Base-by-base conservation (phyloP, 1,139 yeast species). In the Blastobotrys raffinosifermentans region DNA sequence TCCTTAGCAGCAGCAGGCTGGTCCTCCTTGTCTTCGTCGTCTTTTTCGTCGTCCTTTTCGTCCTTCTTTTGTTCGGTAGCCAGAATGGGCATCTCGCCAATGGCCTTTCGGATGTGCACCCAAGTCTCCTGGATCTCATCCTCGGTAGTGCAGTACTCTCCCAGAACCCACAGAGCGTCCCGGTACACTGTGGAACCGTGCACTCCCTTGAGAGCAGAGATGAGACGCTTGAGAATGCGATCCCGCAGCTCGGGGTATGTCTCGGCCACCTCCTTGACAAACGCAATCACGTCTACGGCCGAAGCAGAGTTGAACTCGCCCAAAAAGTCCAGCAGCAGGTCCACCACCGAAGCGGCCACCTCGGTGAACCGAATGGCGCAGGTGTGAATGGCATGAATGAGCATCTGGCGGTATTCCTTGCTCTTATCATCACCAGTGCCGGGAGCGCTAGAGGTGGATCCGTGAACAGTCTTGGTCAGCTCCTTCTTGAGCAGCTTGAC, bases 121-220 rank as follows among this genome's bases (percentile, higher is more conserved):
- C 98, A 93, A 6, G 94, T 80, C 27, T 72, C 75, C 60, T 83
- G 85, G 41, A 91, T 78, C 42, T 83, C 83, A 29, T 72, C 64
- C 50, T 80, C 89, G 39, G 80, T 83, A 38, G 72, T 58, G 27
- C 91, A 71, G 62, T 87, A 91, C 63, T 93, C 98, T 61, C 98
- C 98, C 53, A 93, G 66, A 36, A 91, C 80, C 99, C 99, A 93
- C 43, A 93, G 69, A 1, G 95, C 86, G 29, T 96, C 95, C 51
- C 97, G 80, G 66, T 79, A 83, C 14, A 91, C 96, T 55, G 86
- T 86, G 5, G 96, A 94, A 45, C 94, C 80, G 55, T 80, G 83
- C 35, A 85, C 80, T 25, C 69, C 66, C 20, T 77, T 77, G 54
- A 93, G 68, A 7, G 87, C 69, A 11, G 57, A 58, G 34, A 87